Percentiles rank a stretch among this genome's conserved stretches.
phyloP scores from a whole-genome alignment of 176 grass and related monocot genomes.

The Phyllostachys edulis region DNA sequence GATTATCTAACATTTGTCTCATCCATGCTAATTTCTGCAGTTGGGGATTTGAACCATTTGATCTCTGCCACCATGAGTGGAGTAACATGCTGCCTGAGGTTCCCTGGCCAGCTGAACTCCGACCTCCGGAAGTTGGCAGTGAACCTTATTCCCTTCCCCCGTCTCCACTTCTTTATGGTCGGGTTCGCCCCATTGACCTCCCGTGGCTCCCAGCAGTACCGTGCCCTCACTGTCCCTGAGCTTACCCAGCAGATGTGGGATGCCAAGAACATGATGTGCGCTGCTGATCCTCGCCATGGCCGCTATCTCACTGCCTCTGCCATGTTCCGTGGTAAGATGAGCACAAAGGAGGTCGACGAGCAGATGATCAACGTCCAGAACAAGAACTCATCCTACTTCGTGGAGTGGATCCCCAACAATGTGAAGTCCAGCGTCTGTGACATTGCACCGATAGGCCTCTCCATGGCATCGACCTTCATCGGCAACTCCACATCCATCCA shows the following conservation, averaged over 20 bases:
- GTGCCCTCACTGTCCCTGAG: constrained; percentile 77
- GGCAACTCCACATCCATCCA: constrained; percentile 71
- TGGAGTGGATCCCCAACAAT: constrained; percentile 79
- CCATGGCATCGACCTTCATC: constrained; percentile 70
- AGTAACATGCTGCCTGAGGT: constrained; percentile 55
- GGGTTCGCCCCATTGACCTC: constrained; percentile 59
- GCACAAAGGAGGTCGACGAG: constrained; percentile 72
- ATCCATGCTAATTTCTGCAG: constrained; percentile 22
- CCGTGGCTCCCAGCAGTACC: constrained; percentile 81
- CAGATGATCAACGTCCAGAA: constrained; percentile 79
- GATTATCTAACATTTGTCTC: neutral
- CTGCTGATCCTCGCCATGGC: constrained; percentile 70
- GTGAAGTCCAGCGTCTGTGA: constrained; percentile 66
- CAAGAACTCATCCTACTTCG: constrained; percentile 69
- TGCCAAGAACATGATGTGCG: constrained; percentile 99
- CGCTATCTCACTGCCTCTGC: constrained; percentile 63
- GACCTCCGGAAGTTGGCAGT: constrained; percentile 65
- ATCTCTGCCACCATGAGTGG: constrained; percentile 61
- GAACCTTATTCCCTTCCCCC: constrained; percentile 58
- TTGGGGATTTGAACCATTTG: constrained; percentile 63
- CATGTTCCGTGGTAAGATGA: constrained; percentile 76
- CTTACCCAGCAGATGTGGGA: constrained; percentile 99
- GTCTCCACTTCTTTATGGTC: constrained; percentile 69
- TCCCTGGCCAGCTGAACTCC: constrained; percentile 55
- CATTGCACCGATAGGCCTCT: constrained; percentile 46